Conservation (phyloP, 768 basidiomycete species). For the Termitomyces sp. region DNA sequence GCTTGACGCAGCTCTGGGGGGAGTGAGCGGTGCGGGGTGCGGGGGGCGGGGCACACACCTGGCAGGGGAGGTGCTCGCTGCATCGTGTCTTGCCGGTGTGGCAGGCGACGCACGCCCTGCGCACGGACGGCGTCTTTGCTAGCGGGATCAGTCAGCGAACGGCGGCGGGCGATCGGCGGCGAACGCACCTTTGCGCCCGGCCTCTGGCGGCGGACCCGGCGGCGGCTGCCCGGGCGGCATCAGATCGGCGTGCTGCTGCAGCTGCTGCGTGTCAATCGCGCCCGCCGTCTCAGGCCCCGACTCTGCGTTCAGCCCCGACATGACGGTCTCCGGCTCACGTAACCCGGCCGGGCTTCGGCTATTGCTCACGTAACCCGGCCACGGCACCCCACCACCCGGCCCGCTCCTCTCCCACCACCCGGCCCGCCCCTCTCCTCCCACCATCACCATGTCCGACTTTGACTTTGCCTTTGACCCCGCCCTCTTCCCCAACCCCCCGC, state of each 20-base stretch:
- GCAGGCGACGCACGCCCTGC: slow-evolving; percentile 75
- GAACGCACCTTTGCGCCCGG: slow-evolving; percentile 57
- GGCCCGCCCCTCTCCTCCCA: slow-evolving; percentile 3
- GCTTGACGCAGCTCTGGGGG: slow-evolving; percentile 72
- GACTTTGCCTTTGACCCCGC: slow-evolving; percentile 67
- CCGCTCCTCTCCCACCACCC: not conserved
- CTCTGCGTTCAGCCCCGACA: slow-evolving; percentile 69
- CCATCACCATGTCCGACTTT: slow-evolving; percentile 43
- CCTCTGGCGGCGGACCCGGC: slow-evolving; percentile 23
- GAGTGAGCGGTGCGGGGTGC: not conserved
- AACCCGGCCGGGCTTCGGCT: too few relatives aligned
- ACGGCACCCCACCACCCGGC: too few relatives aligned
- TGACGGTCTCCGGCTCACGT: too few relatives aligned
- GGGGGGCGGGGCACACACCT: slow-evolving; percentile 34
- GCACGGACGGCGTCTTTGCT: slow-evolving; percentile 81
- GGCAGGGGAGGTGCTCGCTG: slow-evolving; percentile 77
- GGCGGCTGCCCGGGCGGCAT: slow-evolving; percentile 24
- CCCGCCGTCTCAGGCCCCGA: slow-evolving; percentile 47
- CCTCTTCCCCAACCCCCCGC: slow-evolving; percentile 57
- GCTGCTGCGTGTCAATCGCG: slow-evolving; percentile 58
- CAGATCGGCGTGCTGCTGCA: slow-evolving; percentile 43
- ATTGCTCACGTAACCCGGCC: slow-evolving; percentile 1
- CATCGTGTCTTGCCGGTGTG: slow-evolving; percentile 82
- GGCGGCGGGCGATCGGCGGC: slow-evolving; percentile 12
- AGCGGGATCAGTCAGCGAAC: not conserved